A percentile compares a stretch with the other conserved stretches of the same genome.
Evolutionary conservation across 805 yeast genomes (phyloP).

Genomic region (Candida mattraensis): DNA sequence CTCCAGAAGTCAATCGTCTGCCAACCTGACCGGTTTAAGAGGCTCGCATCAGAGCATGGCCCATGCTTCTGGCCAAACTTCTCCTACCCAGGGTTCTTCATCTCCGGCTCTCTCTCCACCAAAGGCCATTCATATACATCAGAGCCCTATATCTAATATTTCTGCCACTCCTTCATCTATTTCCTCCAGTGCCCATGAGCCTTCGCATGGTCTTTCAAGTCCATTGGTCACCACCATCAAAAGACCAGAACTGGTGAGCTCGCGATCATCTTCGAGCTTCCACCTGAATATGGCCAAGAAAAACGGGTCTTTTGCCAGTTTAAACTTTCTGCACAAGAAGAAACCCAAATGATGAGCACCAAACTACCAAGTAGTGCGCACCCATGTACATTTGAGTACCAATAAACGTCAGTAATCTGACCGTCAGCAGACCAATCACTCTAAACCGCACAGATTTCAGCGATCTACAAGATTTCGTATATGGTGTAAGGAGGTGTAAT

Average conservation of each 20-base stretch:
- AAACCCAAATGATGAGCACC: constrained; percentile 7
- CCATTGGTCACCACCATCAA: constrained; percentile 9
- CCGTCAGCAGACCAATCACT: too few species aligned
- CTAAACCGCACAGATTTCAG: too few species aligned
- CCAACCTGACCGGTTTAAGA: constrained; percentile 25
- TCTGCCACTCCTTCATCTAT: constrained; percentile 5
- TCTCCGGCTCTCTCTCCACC: constrained; percentile 7
- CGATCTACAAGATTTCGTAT: neutral
- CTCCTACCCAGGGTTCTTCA: constrained; percentile 3
- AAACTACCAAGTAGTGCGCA: too few species aligned
- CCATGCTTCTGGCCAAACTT: constrained; percentile 5
- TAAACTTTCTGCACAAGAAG: constrained; percentile 25
- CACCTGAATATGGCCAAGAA: constrained; percentile 22
- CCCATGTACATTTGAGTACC: too few species aligned
- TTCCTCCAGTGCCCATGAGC: constrained; percentile 5
- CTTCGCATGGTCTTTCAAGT: neutral
- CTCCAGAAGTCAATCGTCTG: constrained; percentile 39
- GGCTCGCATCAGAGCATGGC: constrained; percentile 5
- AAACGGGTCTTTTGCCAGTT: constrained; percentile 26
- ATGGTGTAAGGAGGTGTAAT: constrained; percentile 9
- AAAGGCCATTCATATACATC: constrained; percentile 12
- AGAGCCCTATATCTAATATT: neutral
- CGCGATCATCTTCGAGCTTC: constrained; percentile 21
- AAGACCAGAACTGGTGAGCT: constrained; percentile 19
- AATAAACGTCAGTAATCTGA: too few species aligned